These are phyloP conservation scores for Sphaerosporella brunnea DNA, from an alignment of 495 filamentous ascomycete genomes.

Conservation along the genomic window DNA sequence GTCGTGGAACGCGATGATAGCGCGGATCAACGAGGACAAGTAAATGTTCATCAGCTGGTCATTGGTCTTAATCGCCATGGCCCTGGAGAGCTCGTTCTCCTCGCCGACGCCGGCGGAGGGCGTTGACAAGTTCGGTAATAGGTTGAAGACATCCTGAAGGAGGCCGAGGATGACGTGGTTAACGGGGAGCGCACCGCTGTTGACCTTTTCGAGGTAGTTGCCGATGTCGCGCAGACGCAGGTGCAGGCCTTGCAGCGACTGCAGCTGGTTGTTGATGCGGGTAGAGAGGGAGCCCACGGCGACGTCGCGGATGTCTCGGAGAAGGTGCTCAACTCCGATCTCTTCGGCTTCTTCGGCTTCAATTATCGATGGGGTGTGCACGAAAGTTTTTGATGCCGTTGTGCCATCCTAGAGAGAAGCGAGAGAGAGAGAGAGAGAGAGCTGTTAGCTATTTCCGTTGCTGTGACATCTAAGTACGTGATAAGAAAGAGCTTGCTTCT, in stretches of 20 bases:
- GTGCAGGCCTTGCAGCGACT: constrained; percentile 91
- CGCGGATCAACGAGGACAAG: constrained; percentile 83
- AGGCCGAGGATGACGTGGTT: constrained; percentile 96
- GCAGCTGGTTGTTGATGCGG: constrained; percentile 90
- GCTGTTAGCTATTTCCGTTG: too few relatives aligned
- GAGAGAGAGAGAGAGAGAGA: too few relatives aligned
- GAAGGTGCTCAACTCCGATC: constrained; percentile 93
- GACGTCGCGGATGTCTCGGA: constrained; percentile 94
- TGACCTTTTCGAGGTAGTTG: constrained; percentile 86
- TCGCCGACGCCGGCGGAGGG: constrained; percentile 42
- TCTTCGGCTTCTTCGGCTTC: constrained; percentile 98
- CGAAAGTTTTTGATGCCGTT: constrained; percentile 90
- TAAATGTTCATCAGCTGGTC: constrained; percentile 98
- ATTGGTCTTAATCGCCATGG: constrained; percentile 98
- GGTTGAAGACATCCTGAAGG: constrained; percentile 96
- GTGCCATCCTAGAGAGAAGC: constrained; percentile 67
- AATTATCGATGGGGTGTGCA: constrained; percentile 97
- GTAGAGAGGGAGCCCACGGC: constrained; percentile 97
- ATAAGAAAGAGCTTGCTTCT: too few relatives aligned
- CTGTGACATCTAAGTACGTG: too few relatives aligned
- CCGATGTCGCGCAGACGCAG: constrained; percentile 90
- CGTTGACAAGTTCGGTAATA: constrained; percentile 87
- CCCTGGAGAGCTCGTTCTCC: constrained; percentile 69
- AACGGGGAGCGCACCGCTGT: constrained; percentile 76
- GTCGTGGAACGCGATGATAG: constrained; percentile 97